Base-by-base conservation (phyloP, 305 asterid species). In the Andrographis paniculata region DNA sequence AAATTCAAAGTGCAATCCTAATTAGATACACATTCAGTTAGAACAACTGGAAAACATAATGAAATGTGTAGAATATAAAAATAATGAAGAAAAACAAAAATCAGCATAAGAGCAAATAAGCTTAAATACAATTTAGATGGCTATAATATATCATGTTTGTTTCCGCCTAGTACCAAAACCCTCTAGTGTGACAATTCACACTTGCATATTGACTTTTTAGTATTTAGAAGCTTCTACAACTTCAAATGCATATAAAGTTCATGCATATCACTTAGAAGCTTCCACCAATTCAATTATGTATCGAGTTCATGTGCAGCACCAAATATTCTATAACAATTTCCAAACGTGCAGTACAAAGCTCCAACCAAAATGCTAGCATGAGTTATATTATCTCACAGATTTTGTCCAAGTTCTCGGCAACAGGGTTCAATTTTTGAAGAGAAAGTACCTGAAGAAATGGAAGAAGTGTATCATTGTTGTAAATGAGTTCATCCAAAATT, bases 401-500 rank as follows among this genome's bases (percentile, higher is more conserved):
- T 27, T 16, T 38, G 7, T 11, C 7, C 19, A 30, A 3, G 31
- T 38, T 41, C 21, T 15, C 41, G 20, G 41, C 62, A 55, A 27
- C 45, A 14, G 44, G 35, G 39, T 31, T 39, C 38, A 22, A 24
- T 7, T 28, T 45, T 43, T 38, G 18, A 55, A 56, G 74, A 59
- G 65, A 50, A 44, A 35, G 68, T 61, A 88, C 97, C 93, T 66
- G 80, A 56, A 89, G 75, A 73, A 85, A 85, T 36, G 94, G 65
- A 61, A 42, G 61, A 51, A 82, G 82, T 40, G 64, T 72, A 48
- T 74, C 55, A 28, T 53, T 47, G 51, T 80, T 57, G 48, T 89
- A 76, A 61, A 68, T 68, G 19, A 89, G 89, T 67, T 82, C 94
- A 53, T 89, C 85, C 72, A 85, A 65, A 54, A 89, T 80, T 35